Evolutionary conservation across 352 stramenopile species (phyloP).

Genomic region (Globisporangium nodosum): DNA sequence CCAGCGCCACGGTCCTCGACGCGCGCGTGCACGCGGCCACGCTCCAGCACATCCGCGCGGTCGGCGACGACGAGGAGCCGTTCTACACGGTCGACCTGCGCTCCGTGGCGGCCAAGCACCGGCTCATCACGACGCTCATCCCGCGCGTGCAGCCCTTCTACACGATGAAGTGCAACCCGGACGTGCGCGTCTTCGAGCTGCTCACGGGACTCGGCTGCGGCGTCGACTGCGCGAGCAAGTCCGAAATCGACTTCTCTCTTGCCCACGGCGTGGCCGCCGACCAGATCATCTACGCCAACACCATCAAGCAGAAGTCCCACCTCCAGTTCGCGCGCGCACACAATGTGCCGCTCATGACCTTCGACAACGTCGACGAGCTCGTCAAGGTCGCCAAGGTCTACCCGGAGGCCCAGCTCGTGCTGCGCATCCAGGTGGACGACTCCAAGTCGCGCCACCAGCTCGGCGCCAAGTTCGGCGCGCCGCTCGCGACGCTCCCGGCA

Average conservation of each 20-base stretch:
- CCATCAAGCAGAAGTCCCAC: conserved; percentile 78
- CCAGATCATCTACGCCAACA: conserved; percentile 89
- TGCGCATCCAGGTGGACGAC: conserved; percentile 85
- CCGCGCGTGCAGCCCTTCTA: conserved; percentile 75
- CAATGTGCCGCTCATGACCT: conserved; percentile 71
- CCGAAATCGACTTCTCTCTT: conserved; percentile 72
- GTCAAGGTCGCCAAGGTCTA: conserved; percentile 44
- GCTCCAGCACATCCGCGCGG: conserved; percentile 19
- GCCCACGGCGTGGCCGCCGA: conserved; percentile 36
- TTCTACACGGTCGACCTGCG: conserved; percentile 66
- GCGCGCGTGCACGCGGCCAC: conserved; percentile 4
- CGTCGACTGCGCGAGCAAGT: conserved; percentile 86
- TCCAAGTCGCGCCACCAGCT: conserved; percentile 73
- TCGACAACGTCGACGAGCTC: conserved; percentile 86
- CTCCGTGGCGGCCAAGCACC: conserved; percentile 41
- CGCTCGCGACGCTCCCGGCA: conserved; percentile 39
- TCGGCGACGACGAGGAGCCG: conserved; percentile 34
- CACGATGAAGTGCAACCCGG: conserved; percentile 90
- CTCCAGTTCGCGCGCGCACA: conserved; percentile 53
- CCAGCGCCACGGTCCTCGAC: conserved; percentile 4
- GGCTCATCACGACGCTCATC: conserved; percentile 37
- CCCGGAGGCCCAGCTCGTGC: conserved; percentile 43
- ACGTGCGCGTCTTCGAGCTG: conserved; percentile 46
- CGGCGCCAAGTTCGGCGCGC: conserved; percentile 79
- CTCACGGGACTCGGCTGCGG: conserved; percentile 41